Evolutionary conservation across 768 basidiomycete species (phyloP), one percentile per base, ranked within the genome.

Genomic region (Amanita pallidorosea): DNA sequence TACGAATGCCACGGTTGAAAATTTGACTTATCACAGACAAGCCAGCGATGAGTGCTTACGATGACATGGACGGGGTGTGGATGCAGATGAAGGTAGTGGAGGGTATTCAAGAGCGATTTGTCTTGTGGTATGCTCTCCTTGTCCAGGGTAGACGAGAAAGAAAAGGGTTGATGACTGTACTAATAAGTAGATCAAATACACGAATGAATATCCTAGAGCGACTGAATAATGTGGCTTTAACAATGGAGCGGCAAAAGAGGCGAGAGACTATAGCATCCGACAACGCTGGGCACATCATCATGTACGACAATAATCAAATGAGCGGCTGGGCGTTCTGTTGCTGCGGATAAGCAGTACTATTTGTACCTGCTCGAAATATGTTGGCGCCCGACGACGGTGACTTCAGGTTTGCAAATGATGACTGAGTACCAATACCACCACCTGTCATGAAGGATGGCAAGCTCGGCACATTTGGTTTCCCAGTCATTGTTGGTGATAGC

Each of bases 401-500:
- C 31, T 49, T 40, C 34, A 20, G n/a, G 12, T 11, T 31, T 4
- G 25, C 33, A 46, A 41, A 46, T 29, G 35, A 22, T 17, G 35
- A 4, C 35, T 34, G 43, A 22, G 45, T 4, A 9, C 22, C 40
- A 37, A 37, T 7, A 4, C 41, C 50, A 22, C 20, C 23, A 7
- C 50, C 42, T 5, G 22, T 17, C 17, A 33, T n/a, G 9, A 17
- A 27, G 7, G 49, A 33, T 27, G 49, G 49, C 38, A 50, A 17
- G 13, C 13, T 49, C 1, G 60, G 45, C 11, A 35, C 49, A 31
- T 43, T 51, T 5, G 49, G 36, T 15, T 47, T 13, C 3, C 53
- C 53, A 38, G 45, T 60, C 63, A 37, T 51, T 4, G 33, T 36
- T 51, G 42, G 23, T 1, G 57, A 57, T 49, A 67, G 67, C 77